phyloP scores from a whole-genome alignment of 2,329 filamentous ascomycete genomes.

The Aspergillus costaricaensis region DNA sequence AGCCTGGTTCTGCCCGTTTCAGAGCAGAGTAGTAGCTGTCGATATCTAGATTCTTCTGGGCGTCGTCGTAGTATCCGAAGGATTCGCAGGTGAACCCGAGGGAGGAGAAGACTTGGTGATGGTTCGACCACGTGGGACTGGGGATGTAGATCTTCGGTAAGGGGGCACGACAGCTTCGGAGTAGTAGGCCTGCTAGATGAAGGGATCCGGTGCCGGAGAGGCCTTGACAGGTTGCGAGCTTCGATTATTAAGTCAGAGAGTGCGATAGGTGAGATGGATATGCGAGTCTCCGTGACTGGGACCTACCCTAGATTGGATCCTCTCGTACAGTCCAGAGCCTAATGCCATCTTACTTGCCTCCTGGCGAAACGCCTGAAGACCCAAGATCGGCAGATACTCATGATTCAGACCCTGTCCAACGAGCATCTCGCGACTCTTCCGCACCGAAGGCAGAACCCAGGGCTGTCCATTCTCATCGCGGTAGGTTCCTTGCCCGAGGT shows the following conservation, averaged over 20 bases:
- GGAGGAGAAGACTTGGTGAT: slow-evolving; percentile 93
- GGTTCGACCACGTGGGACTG: slow-evolving; percentile 94
- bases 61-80: slow-evolving; percentile 27
- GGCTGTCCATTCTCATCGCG: slow-evolving; percentile 88
- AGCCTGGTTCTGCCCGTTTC: slow-evolving; percentile 66
- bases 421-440: slow-evolving; percentile 40
- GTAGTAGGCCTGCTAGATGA: slow-evolving; percentile 26
- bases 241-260: neutral
- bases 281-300: neutral
- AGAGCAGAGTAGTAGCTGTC: slow-evolving; percentile 21
- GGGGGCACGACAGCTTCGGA: slow-evolving; percentile 16
- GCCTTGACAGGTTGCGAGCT: slow-evolving; percentile 64
- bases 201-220: slow-evolving; percentile 74
- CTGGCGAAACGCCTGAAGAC: slow-evolving; percentile 75
- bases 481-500: slow-evolving; percentile 91
- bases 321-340: slow-evolving; percentile 47
- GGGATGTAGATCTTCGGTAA: slow-evolving; percentile 72
- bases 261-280: neutral
- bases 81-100: slow-evolving; percentile 69
- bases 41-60: slow-evolving; percentile 23
- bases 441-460: slow-evolving; percentile 90
- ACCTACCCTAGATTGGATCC: slow-evolving; percentile 14
- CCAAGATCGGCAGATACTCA: slow-evolving; percentile 94
- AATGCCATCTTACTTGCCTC: slow-evolving; percentile 85
- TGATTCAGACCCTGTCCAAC: slow-evolving; percentile 76